Conservation (phyloP, 2,329 filamentous ascomycete species). For the Zalaria obscura region DNA sequence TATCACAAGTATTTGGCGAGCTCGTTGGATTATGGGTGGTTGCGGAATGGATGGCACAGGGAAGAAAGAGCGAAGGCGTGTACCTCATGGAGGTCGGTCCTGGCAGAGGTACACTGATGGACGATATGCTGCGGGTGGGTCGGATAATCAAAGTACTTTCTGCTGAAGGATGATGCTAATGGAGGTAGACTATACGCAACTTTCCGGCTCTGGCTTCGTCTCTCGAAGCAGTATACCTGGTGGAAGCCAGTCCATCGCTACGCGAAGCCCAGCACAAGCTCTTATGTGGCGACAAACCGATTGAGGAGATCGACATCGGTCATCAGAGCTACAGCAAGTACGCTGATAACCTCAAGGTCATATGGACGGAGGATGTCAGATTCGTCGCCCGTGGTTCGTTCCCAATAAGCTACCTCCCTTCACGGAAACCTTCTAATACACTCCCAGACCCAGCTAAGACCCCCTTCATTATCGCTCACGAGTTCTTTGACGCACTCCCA, state of each 20-base stretch:
- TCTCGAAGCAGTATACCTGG: conserved; percentile 80
- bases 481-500: conserved; percentile 95
- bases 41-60: conserved; percentile 92
- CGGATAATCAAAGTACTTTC: background rate
- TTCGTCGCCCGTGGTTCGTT: conserved; percentile 56
- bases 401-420: conserved; percentile 5
- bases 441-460: conserved; percentile 35
- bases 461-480: conserved; percentile 90
- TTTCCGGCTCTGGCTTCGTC: conserved; percentile 66
- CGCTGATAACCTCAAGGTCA: conserved; percentile 51
- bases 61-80: conserved; percentile 55
- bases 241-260: conserved; percentile 79
- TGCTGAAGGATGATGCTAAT: conserved; percentile 9
- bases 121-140: conserved; percentile 77
- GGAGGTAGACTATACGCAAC: conserved; percentile 59
- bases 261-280: conserved; percentile 64
- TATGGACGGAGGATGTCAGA: conserved; percentile 83
- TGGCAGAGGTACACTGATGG: conserved; percentile 90
- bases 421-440: conserved; percentile 9
- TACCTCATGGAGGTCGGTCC: conserved; percentile 91
- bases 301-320: conserved; percentile 59
- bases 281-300: conserved; percentile 59
- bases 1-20: conserved; percentile 94
- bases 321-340: conserved; percentile 66
- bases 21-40: conserved; percentile 89